A percentile compares a stretch with the other conserved stretches of the same genome.
Conservation (phyloP, 2,329 filamentous ascomycete genomes). For the Beauveria pseudobassiana region DNA sequence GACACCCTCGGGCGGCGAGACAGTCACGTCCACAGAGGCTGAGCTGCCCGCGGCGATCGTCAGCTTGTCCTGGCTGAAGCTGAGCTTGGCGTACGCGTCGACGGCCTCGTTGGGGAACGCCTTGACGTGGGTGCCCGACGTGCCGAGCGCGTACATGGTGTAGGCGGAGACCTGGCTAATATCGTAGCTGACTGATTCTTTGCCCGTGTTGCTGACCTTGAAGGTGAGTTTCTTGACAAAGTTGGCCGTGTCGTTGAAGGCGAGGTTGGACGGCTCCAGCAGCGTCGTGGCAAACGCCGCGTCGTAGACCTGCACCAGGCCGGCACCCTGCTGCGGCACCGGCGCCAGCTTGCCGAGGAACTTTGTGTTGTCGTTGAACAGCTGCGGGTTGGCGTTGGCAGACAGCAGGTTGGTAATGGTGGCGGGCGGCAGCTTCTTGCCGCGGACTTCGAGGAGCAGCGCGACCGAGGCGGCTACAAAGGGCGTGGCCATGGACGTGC, state of each 20-base stretch:
- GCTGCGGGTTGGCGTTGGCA: slow-evolving; percentile 39
- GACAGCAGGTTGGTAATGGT: slow-evolving; percentile 42
- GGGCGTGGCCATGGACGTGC: slow-evolving; percentile 55
- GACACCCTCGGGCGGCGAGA: slow-evolving; percentile 31
- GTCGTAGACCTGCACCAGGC: slow-evolving; percentile 52
- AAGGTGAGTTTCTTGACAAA: slow-evolving; percentile 43
- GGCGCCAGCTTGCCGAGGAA: slow-evolving; percentile 39
- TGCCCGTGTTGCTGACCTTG: slow-evolving; percentile 47
- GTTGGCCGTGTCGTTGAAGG: slow-evolving; percentile 58
- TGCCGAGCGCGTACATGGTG: slow-evolving; percentile 43
- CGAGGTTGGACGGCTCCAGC: slow-evolving; percentile 48
- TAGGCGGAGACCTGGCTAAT: slow-evolving; percentile 42
- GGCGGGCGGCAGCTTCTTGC: slow-evolving; percentile 42
- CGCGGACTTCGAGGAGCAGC: slow-evolving; percentile 43
- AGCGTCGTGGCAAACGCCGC: slow-evolving; percentile 47
- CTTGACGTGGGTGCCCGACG: slow-evolving; percentile 27
- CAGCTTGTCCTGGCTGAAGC: slow-evolving; percentile 35
- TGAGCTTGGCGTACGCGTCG: slow-evolving; percentile 33
- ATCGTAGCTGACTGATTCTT: slow-evolving; percentile 40
- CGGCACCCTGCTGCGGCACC: slow-evolving; percentile 52
- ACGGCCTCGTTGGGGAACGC: slow-evolving; percentile 39
- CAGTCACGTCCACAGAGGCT: slow-evolving; percentile 39
- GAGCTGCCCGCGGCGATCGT: slow-evolving; percentile 34
- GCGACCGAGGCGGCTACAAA: slow-evolving; percentile 48
- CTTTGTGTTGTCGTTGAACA: slow-evolving; percentile 37